Conservation (phyloP, 2,329 filamentous ascomycete genomes). For the Alternaria sp. region DNA sequence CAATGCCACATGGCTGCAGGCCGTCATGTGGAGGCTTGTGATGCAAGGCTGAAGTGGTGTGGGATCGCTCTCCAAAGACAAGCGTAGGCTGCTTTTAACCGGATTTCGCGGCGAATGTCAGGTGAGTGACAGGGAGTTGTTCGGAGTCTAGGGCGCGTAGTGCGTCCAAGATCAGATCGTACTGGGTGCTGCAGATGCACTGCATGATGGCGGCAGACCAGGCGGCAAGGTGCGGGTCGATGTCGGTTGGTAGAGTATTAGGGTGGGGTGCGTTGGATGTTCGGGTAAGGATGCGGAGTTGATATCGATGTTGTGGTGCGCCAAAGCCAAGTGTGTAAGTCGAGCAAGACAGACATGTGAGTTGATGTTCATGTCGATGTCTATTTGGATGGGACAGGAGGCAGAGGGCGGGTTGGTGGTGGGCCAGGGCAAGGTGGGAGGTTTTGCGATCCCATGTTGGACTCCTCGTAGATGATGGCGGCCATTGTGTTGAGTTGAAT, state of each 20-base stretch:
- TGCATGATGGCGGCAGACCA: slow-evolving; percentile 32
- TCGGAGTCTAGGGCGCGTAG: slow-evolving; percentile 27
- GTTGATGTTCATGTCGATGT: slow-evolving; percentile 1
- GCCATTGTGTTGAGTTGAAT: slow-evolving; percentile 37
- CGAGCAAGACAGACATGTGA: slow-evolving; percentile 22
- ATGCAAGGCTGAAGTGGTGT: slow-evolving; percentile 18
- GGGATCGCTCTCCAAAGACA: slow-evolving; percentile 21
- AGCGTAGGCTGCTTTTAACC: slow-evolving; percentile 26
- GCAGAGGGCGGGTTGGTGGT: slow-evolving; percentile 56
- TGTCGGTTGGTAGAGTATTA: slow-evolving; percentile 28
- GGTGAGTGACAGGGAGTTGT: slow-evolving; percentile 27
- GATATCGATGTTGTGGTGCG: slow-evolving; percentile 33
- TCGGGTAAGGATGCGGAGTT: slow-evolving; percentile 19
- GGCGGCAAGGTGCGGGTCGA: slow-evolving; percentile 22
- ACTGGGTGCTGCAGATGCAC: slow-evolving; percentile 29
- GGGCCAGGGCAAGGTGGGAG: slow-evolving; percentile 57
- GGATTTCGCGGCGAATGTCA: slow-evolving; percentile 25
- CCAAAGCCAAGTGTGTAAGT: slow-evolving; percentile 31
- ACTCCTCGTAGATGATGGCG: slow-evolving; percentile 47
- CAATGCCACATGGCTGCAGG: slow-evolving; percentile 25
- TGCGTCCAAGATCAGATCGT: slow-evolving; percentile 36
- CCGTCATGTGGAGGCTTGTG: slow-evolving; percentile 9
- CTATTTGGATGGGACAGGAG: slow-evolving; percentile 55
- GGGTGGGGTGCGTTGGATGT: slow-evolving; percentile 11
- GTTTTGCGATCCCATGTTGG: slow-evolving; percentile 49